These are phyloP conservation scores for Trifolium fragiferum DNA, from an alignment of 306 rosid genomes.

Conservation along the genomic window DNA sequence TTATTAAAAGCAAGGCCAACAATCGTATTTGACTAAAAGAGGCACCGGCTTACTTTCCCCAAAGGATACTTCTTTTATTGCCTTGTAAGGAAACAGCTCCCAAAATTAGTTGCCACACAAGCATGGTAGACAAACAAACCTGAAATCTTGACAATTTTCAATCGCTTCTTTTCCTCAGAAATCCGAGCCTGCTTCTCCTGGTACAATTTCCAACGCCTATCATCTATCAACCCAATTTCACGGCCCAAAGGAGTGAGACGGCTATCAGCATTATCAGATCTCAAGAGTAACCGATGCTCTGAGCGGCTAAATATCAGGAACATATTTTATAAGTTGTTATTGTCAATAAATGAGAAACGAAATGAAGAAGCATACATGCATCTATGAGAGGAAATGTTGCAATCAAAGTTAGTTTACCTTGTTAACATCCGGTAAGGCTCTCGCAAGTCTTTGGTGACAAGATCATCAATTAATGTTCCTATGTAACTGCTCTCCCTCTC, in stretches of 20 bases:
- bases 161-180: slow-evolving; percentile 84
- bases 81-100: slow-evolving; percentile 23
- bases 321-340: background rate
- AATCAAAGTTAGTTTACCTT: slow-evolving; percentile 40
- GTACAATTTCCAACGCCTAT: slow-evolving; percentile 90
- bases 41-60: slow-evolving; percentile 13
- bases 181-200: slow-evolving; percentile 85
- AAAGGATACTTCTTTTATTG: slow-evolving; percentile 27
- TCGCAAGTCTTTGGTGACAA: slow-evolving; percentile 54
- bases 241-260: slow-evolving; percentile 92
- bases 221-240: slow-evolving; percentile 93
- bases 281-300: slow-evolving; percentile 92
- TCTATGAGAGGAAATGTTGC: slow-evolving; percentile 23
- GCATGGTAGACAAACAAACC: slow-evolving; percentile 52
- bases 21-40: slow-evolving; percentile 3
- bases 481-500: slow-evolving; percentile 96
- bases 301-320: slow-evolving; percentile 73
- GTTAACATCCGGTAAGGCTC: slow-evolving; percentile 57
- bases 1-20: slow-evolving; percentile 21
- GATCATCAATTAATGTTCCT: slow-evolving; percentile 85
- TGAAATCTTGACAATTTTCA: slow-evolving; percentile 80
- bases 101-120: slow-evolving; percentile 26
- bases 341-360: slow-evolving; percentile 20
- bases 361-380: slow-evolving; percentile 32
- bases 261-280: slow-evolving; percentile 97